Evolutionary conservation across 1,284 basidiomycete genomes (phyloP), one percentile per base, ranked within the genome.

Genomic region (Pholiota adiposa): DNA sequence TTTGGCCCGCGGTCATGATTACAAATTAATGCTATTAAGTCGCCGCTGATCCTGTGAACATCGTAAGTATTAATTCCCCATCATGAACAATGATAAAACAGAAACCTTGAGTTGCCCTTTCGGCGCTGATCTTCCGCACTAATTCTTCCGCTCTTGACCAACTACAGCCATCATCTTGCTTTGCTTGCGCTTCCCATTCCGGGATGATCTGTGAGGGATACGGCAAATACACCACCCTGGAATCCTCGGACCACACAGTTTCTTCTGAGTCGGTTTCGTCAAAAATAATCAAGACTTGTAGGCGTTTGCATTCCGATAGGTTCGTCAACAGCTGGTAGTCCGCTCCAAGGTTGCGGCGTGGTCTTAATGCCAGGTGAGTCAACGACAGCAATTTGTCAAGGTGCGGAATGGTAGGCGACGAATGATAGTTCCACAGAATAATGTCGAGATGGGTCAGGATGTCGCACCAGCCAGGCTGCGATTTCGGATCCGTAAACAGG

Each of bases 101-200:
- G 59, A 56, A 51, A 68, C 67, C 44, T 55, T 55, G 43, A 31
- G 21, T 33, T 60, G 64, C 50, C 40, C 60, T 52, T 61, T 66
- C 62, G 41, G 63, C 57, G 40, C 56, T 63, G 34, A 68, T 60
- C 56, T 64, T 67, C 59, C 59, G 62, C 41, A 70, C 63, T 53
- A 69, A 59, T 44, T 72, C 70, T 57, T 73, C 69, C 51, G 74
- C 75, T 29, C 67, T 61, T 21, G 68, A 63, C 72, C 73, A 76
- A 54, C 66, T 69, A 27, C 64, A 65, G 19, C 53, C 33, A 40
- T 36, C 50, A 14, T 65, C 64, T n/a, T 59, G 29, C 33, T 52
- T 62, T 16, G 66, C 68, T 50, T 67, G 70, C 33, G 69, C 70
- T 56, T 75, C 74, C 73, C 73, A 77, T 56, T 74, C 71, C 18